Conservation (phyloP, 441 rosid species). For the Arabidopsis lyrata region DNA sequence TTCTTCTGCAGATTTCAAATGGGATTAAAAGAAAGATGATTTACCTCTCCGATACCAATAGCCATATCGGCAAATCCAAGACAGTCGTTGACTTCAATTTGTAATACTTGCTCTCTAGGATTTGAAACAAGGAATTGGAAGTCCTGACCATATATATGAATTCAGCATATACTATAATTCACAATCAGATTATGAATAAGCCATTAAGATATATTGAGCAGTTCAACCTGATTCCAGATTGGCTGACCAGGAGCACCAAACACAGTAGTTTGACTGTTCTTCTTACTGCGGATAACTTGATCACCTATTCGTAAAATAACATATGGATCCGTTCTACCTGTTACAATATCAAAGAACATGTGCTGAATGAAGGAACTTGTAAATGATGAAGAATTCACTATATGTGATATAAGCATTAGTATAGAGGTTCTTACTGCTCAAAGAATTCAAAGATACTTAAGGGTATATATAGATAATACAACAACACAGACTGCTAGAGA, state of each 20-base stretch:
- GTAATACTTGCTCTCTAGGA: constrained; percentile 83
- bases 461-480: background rate
- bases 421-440: background rate
- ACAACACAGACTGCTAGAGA: background rate
- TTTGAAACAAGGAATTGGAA: constrained; percentile 90
- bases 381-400: background rate
- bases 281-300: constrained; percentile 92
- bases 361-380: constrained; percentile 13
- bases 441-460: background rate
- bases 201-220: constrained; percentile 21
- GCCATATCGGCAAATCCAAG: constrained; percentile 83
- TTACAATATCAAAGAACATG: constrained; percentile 29
- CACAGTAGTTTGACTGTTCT: constrained; percentile 96
- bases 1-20: constrained; percentile 17
- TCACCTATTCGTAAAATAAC: constrained; percentile 82
- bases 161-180: constrained; percentile 15
- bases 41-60: constrained; percentile 88
- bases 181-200: constrained; percentile 24
- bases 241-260: constrained; percentile 95
- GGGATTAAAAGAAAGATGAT: constrained; percentile 18
- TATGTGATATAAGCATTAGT: constrained; percentile 6
- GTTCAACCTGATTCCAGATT: constrained; percentile 94
- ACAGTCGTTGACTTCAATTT: constrained; percentile 81
- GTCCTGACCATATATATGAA: constrained; percentile 63
- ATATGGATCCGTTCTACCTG: constrained; percentile 97